Conservation (phyloP, 148 eudicot species). For the Vaccinium myrtillus region DNA sequence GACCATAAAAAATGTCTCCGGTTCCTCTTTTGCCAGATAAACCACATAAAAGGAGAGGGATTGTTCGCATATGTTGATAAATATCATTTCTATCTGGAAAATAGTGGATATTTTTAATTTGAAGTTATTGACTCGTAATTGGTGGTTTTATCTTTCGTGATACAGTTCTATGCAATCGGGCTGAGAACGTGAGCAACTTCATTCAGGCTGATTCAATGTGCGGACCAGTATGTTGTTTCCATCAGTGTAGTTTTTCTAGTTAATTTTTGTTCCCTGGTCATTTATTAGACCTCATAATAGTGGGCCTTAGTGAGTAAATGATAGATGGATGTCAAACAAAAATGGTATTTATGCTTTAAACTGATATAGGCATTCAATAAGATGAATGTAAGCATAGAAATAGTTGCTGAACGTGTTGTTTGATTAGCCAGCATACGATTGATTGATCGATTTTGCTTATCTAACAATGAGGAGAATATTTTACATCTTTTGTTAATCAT, state of each 20-base stretch:
- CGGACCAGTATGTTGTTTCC: constrained; percentile 56
- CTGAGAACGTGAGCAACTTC: constrained; percentile 80
- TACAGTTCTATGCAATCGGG: constrained; percentile 72
- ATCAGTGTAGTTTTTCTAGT: constrained; percentile 1
- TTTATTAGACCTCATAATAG: background rate
- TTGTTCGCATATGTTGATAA: background rate
- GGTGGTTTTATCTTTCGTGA: background rate
- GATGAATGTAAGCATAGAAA: background rate
- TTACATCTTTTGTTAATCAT: background rate
- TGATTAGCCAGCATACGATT: background rate
- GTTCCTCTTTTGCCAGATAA: background rate
- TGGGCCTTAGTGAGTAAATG: background rate
- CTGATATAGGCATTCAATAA: background rate
- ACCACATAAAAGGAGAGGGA: background rate
- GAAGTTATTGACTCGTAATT: background rate
- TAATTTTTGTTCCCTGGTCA: no score
- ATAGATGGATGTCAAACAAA: background rate
- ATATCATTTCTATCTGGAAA: background rate
- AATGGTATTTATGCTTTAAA: background rate
- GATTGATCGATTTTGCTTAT: background rate
- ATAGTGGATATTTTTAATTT: background rate
- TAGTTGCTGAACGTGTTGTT: background rate
- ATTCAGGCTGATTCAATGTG: constrained; percentile 59
- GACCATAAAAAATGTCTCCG: background rate
- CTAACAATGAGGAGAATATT: background rate